Base-by-base conservation (phyloP, 768 basidiomycete species). In the Hericium coralloides region DNA sequence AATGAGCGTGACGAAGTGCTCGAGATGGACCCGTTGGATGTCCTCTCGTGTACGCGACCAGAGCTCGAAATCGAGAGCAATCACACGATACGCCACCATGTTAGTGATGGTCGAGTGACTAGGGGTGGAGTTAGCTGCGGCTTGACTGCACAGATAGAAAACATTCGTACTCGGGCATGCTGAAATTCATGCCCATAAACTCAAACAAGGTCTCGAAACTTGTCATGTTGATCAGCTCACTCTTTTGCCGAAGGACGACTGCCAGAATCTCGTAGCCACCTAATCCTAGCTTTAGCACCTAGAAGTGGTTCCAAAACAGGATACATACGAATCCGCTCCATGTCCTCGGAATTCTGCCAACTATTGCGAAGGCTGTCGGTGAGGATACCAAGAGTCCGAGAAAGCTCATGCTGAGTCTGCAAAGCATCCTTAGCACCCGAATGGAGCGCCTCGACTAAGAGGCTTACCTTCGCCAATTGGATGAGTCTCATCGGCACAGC, bases 311-410 rank as follows among this genome's bases (percentile, higher is more conserved):
- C 26, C 39, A 20, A 26, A 31, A 52, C 15, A n/a, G 26, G n/a
- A 3, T 12, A 76, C 87, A 64, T 63, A 93, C 92, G 83, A 55
- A 93, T 71, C 37, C 86, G 77, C 66, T 95, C 94, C 86, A 95
- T 92, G 63, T 97, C 95, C 66, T 95, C 94, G 38, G 90, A 94
- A 64, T 92, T 92, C 64, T 90, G 82, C 95, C 95, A 98, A 63
- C 83, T 89, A 62, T 88, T 85, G 60, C 82, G 82, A 48, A 97
- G 68, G 2, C 87, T 82, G 63, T 95, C 92, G 9, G 82, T 79
- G 20, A 95, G 69, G 25, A 94, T 81, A 3, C 83, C 74, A 6
- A 94, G 69, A 0, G 90, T 79, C 15, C 85, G 74, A 0, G 87
- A 88, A 2, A 95, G 63, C 62, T 94, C 91, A 59, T 89, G 88